Base-by-base conservation (phyloP, 2,329 filamentous ascomycete species). In the Diaporthe caulivora region DNA sequence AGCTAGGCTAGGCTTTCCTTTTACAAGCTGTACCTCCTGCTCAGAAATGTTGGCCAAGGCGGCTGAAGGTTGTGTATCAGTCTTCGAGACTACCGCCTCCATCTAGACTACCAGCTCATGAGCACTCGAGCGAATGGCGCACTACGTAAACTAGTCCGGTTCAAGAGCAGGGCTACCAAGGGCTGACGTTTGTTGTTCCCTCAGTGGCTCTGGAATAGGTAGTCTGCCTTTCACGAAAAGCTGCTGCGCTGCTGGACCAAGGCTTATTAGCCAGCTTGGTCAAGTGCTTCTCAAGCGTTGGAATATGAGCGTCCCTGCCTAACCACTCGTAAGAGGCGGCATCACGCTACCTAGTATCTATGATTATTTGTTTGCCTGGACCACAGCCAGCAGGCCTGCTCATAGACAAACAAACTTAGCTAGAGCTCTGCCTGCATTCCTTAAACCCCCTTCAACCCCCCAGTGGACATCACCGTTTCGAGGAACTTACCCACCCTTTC, bases 401-500 rank as follows among this genome's bases (percentile, higher is more conserved):
- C n/a, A n/a, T n/a, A n/a, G 15, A 31, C 17, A 37, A 57, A 15
- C n/a, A 26, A 44, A 15, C n/a, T 8, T 18, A n/a, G 26, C 40
- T 62, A 24, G 15, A n/a, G 4, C 17, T 29, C 15, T 47, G 40
- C n/a, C 57, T 18, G 34, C 2, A 47, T 31, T 17, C 15, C 24
- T 62, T n/a, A 62, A 31, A 21, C 24, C 17, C 29, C 58, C 15
- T 4, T 17, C 21, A 8, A 49, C 21, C 13, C 13, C 29, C 34
- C 9, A 21, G 40, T n/a, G n/a, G 26, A 37, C 15, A 44, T 11
- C 24, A 29, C 7, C 10, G 51, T 37, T 40, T 71, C 9, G 7
- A 70, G 9, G 21, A 47, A 15, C 7, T 55, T 47, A 10, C 42
- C 34, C 29, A 73, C 31, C 42, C 73, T 75, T 31, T 64, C 5